Evolutionary conservation across 2,329 filamentous ascomycete species (phyloP).

Genomic region (Cercospora sojina): DNA sequence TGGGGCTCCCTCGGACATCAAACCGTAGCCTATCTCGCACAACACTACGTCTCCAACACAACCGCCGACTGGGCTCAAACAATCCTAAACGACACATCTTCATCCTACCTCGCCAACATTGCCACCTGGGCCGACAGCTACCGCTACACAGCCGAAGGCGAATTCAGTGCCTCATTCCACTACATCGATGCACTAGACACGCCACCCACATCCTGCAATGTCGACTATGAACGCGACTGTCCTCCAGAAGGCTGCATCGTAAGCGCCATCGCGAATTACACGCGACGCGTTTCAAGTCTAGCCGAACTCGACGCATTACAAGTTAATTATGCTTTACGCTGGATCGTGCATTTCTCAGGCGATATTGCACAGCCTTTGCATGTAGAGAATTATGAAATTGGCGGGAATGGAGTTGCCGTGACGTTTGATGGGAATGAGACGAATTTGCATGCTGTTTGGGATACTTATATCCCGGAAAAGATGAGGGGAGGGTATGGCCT

Average conservation of each 20-base stretch:
- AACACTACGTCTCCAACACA: slow-evolving; percentile 46
- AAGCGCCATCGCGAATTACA: slow-evolving; percentile 56
- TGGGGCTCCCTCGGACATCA: slow-evolving; percentile 57
- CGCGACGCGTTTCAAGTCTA: slow-evolving; percentile 39
- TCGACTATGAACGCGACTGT: slow-evolving; percentile 55
- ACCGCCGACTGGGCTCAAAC: slow-evolving; percentile 48
- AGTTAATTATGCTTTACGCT: slow-evolving; percentile 49
- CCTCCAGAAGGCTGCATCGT: slow-evolving; percentile 52
- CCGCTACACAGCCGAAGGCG: slow-evolving; percentile 49
- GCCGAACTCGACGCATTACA: slow-evolving; percentile 31
- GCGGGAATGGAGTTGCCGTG: slow-evolving; percentile 48
- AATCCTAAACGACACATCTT: slow-evolving; percentile 46
- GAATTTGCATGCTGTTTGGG: slow-evolving; percentile 49
- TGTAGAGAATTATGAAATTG: slow-evolving; percentile 48
- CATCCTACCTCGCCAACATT: slow-evolving; percentile 51
- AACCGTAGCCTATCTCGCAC: slow-evolving; percentile 56
- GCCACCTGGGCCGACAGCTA: slow-evolving; percentile 57
- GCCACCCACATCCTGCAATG: slow-evolving; percentile 50
- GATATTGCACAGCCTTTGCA: slow-evolving; percentile 68
- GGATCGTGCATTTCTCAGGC: slow-evolving; percentile 59
- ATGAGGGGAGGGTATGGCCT: slow-evolving; percentile 43
- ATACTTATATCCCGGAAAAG: slow-evolving; percentile 47
- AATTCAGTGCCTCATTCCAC: slow-evolving; percentile 50
- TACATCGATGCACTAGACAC: slow-evolving; percentile 53
- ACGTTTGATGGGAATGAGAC: slow-evolving; percentile 44